A percentile compares a stretch with the other conserved stretches of the same genome.
phyloP scores from a whole-genome alignment of 2,329 filamentous ascomycete genomes.

The Colletotrichum cuscutae region DNA sequence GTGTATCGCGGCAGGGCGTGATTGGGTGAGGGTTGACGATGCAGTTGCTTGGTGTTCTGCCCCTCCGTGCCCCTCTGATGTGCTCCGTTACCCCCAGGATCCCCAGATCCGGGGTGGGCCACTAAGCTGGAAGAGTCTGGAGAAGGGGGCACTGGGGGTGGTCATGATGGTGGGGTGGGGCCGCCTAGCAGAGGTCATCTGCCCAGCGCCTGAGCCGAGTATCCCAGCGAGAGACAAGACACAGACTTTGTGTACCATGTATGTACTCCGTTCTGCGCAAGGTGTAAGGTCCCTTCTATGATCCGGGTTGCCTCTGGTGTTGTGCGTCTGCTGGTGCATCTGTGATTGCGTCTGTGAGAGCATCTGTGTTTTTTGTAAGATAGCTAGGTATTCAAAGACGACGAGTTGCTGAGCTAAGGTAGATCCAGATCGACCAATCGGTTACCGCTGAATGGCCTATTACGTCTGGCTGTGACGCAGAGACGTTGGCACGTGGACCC shows the following conservation, averaged over 20 bases:
- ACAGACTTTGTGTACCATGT: too few species aligned
- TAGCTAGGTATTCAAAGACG: too few species aligned
- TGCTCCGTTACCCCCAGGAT: conserved; percentile 8
- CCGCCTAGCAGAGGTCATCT: conserved; percentile 5
- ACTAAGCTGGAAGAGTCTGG: background rate
- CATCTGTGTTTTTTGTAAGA: too few species aligned
- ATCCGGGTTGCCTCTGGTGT: background rate
- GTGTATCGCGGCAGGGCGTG: background rate
- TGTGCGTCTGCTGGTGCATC: background rate
- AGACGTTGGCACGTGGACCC: conserved; percentile 18
- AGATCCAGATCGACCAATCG: background rate
- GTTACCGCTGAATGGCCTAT: conserved; percentile 4
- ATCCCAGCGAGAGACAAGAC: background rate
- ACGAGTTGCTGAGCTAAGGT: too few species aligned
- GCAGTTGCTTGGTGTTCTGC: conserved; percentile 2
- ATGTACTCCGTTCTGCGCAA: too few species aligned
- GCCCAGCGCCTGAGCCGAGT: background rate
- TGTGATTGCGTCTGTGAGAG: background rate
- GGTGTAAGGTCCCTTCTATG: too few species aligned
- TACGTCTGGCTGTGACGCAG: conserved; percentile 20
- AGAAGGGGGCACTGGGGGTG: background rate
- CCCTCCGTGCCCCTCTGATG: background rate
- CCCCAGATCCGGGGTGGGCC: conserved; percentile 26
- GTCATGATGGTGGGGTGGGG: background rate
- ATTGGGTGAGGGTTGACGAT: conserved; percentile 8